Percentiles rank a stretch among this genome's conserved stretches.
phyloP scores from a whole-genome alignment of 1,284 basidiomycete genomes.

The Bjerkandera adusta region DNA sequence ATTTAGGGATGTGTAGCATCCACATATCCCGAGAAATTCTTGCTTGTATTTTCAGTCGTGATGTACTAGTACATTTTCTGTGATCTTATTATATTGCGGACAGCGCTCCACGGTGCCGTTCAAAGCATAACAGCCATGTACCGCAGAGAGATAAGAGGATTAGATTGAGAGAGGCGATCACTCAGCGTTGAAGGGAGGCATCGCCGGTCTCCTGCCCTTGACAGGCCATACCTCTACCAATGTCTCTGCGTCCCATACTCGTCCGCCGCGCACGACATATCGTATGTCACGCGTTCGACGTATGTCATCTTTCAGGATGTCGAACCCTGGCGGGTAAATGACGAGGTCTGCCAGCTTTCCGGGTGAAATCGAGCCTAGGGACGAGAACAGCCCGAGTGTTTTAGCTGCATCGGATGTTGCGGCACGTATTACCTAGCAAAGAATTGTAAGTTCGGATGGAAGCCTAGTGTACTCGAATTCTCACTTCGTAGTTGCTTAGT shows the following conservation, averaged over 20 bases:
- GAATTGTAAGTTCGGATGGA: slow-evolving; percentile 2
- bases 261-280: slow-evolving; percentile 59
- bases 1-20: too few relatives aligned
- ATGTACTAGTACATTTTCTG: not conserved
- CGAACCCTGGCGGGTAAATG: slow-evolving; percentile 54
- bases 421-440: slow-evolving; percentile 54
- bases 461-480: not conserved
- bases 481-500: slow-evolving; percentile 45
- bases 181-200: slow-evolving; percentile 60
- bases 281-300: slow-evolving; percentile 44
- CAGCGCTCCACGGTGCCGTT: too few relatives aligned
- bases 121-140: not conserved
- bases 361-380: slow-evolving; percentile 56
- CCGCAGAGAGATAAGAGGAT: not conserved
- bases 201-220: slow-evolving; percentile 48
- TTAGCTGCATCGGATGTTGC: slow-evolving; percentile 61
- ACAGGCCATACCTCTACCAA: slow-evolving; percentile 71
- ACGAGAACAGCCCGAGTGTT: slow-evolving; percentile 59
- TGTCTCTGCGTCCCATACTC: slow-evolving; percentile 61
- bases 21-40: too few relatives aligned
- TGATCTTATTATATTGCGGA: too few relatives aligned
- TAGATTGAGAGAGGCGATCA: slow-evolving; percentile 25
- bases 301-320: slow-evolving; percentile 54
- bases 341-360: slow-evolving; percentile 71
- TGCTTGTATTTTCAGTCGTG: not conserved